Evolutionary conservation across 306 rosid genomes (phyloP), one percentile per base, ranked within the genome.

Genomic region (Senna siamea): DNA sequence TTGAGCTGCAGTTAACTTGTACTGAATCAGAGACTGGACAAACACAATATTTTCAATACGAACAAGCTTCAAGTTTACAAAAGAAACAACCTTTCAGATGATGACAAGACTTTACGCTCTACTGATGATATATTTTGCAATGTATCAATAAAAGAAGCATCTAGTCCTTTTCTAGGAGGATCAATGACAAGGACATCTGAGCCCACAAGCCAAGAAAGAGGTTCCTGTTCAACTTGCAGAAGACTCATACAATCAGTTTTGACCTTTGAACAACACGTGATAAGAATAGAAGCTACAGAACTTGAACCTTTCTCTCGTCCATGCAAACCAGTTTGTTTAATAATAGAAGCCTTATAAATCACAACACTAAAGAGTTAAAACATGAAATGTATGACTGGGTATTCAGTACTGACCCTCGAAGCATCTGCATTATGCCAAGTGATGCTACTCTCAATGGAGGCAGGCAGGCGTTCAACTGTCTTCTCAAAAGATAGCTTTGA

Each of bases 161-260:
- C 98, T 67, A 94, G 75, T 63, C 98, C 98, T 87, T 88, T 94
- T 75, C 98, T 85, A 43, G 96, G 98, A 78, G 98, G 98, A 89
- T 94, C 98, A 50, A 94, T 89, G 77, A 94, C 86, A 54, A 94
- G 66, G 67, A 94, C 97, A 72, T 94, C 95, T 55, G 96, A 91
- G 28, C 95, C 97, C 88, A 76, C 51, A 50, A 94, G 82, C 97
- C 98, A 94, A 54, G 87, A 73, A 78, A 91, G 78, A 76, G 98
- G 96, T 10, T 94, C 97, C 98, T 94, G 90, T 76, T 74, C 74
- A 46, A 76, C 67, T 82, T 61, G 74, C 71, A 69, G 81, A 75
- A 41, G 72, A 63, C 63, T 58, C 34, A 54, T 26, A 50, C 53
- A 71, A 70, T 80, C 74, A 85, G 76, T 26, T n/a, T 26, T 26